phyloP scores from a whole-genome alignment of 257 asterid genomes.

The Lycium ferocissimum region DNA sequence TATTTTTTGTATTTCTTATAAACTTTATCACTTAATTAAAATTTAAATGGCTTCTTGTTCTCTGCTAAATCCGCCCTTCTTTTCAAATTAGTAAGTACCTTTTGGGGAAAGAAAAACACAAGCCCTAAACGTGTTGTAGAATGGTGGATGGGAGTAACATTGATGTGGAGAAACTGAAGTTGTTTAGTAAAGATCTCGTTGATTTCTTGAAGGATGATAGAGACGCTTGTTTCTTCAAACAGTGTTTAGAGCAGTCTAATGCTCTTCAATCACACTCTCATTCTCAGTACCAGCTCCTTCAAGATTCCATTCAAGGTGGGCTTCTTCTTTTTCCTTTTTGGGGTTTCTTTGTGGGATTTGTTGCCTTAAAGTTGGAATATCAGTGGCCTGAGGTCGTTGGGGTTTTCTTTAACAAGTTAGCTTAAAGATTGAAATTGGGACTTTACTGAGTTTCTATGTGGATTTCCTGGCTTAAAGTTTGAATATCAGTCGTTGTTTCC shows the following conservation, averaged over 20 bases:
- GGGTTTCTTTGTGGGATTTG: neutral
- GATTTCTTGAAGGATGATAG: slow-evolving; percentile 56
- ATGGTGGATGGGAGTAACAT: slow-evolving; percentile 51
- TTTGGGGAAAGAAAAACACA: neutral
- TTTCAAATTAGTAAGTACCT: neutral
- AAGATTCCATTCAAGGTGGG: slow-evolving; percentile 54
- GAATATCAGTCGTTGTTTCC: neutral
- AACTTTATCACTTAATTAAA: too few relatives aligned
- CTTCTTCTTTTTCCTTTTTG: neutral
- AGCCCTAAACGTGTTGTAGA: slow-evolving; percentile 1
- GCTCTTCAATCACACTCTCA: slow-evolving; percentile 60
- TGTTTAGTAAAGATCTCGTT: slow-evolving; percentile 56
- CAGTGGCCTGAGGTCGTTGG: too few relatives aligned
- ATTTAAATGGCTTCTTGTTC: too few relatives aligned
- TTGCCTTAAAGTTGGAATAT: too few relatives aligned
- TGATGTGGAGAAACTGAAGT: slow-evolving; percentile 56
- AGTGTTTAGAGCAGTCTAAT: slow-evolving; percentile 51
- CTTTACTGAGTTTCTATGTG: neutral
- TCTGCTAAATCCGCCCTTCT: too few relatives aligned
- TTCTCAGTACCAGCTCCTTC: slow-evolving; percentile 48
- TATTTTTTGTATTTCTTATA: too few relatives aligned
- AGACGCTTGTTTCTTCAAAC: slow-evolving; percentile 53
- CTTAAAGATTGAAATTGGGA: neutral
- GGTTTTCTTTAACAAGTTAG: too few relatives aligned
- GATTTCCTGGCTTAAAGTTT: neutral